Evolutionary conservation across 1,284 basidiomycete genomes (phyloP).

Genomic region (Pyrrhoderma lamaoense): DNA sequence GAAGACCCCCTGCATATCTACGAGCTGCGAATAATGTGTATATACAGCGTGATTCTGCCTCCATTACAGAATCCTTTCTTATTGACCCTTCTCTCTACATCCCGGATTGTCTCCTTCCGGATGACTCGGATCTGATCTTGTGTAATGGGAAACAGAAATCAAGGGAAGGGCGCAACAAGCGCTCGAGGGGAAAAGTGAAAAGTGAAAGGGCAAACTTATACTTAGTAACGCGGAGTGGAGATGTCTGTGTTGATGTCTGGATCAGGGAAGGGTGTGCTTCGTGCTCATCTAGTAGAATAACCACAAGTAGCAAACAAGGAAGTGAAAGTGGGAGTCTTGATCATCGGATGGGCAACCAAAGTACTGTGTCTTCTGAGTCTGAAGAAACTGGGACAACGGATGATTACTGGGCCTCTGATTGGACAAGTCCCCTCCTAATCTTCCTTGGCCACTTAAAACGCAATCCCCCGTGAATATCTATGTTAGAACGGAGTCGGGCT

Average conservation of each 20-base stretch:
- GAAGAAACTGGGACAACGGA: neutral
- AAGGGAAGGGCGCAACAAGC: neutral
- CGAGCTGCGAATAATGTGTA: constrained; percentile 14
- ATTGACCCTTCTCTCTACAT: constrained; percentile 14
- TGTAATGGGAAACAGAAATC: neutral
- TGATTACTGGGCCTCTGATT: constrained; percentile 14
- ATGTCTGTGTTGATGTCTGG: constrained; percentile 16
- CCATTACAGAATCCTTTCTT: constrained; percentile 10
- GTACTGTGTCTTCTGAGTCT: neutral
- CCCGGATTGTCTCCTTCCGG: constrained; percentile 17
- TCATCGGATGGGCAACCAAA: neutral
- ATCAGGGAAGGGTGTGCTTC: constrained; percentile 9
- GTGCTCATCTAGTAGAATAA: no score
- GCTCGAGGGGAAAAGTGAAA: constrained; percentile 5
- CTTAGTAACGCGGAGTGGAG: constrained; percentile 8
- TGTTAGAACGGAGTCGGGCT: constrained; percentile 6
- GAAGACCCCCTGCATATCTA: constrained; percentile 6
- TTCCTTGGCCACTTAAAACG: neutral
- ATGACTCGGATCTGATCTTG: constrained; percentile 6
- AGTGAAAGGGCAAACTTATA: constrained; percentile 7
- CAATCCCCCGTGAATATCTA: constrained; percentile 6
- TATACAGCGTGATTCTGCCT: constrained; percentile 9
- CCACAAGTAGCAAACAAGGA: neutral
- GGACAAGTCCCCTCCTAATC: constrained; percentile 4
- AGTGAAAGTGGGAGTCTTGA: neutral